Evolutionary conservation across 2,329 filamentous ascomycete species (phyloP).

Genomic region (Penicillium concentricum): DNA sequence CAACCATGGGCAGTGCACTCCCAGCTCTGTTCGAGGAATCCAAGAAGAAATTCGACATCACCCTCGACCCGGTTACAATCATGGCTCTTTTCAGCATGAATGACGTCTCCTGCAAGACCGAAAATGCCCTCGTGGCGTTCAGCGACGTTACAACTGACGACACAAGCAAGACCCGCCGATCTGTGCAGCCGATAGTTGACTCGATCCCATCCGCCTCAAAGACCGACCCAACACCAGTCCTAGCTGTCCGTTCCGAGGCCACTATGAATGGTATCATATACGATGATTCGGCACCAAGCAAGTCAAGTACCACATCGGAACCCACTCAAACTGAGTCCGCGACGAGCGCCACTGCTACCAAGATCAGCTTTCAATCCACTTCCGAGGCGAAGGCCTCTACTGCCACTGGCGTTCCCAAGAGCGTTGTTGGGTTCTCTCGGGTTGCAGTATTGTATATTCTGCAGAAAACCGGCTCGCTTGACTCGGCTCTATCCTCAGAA

Average conservation of each 20-base stretch:
- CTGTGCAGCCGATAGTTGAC: slow-evolving; percentile 7
- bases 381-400: background rate
- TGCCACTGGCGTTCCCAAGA: slow-evolving; percentile 13
- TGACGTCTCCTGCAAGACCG: slow-evolving; percentile 75
- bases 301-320: slow-evolving; percentile 23
- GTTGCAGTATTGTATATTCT: slow-evolving; percentile 45
- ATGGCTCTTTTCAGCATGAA: slow-evolving; percentile 72
- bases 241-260: slow-evolving; percentile 27
- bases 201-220: slow-evolving; percentile 1
- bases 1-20: slow-evolving; percentile 77
- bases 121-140: slow-evolving; percentile 88
- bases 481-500: slow-evolving; percentile 30
- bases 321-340: slow-evolving; percentile 19
- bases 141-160: slow-evolving; percentile 49
- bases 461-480: slow-evolving; percentile 33
- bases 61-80: slow-evolving; percentile 67
- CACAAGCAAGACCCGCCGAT: slow-evolving; percentile 30
- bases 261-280: slow-evolving; percentile 42
- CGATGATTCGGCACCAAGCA: slow-evolving; percentile 20
- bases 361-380: background rate
- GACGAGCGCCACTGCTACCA: slow-evolving; percentile 13
- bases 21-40: slow-evolving; percentile 69
- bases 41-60: slow-evolving; percentile 69
- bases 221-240: slow-evolving; percentile 8
- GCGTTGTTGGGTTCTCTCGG: slow-evolving; percentile 36